Evolutionary conservation across 169 alveolate species (phyloP).

Genomic region (Plasmodium chabaudi): DNA sequence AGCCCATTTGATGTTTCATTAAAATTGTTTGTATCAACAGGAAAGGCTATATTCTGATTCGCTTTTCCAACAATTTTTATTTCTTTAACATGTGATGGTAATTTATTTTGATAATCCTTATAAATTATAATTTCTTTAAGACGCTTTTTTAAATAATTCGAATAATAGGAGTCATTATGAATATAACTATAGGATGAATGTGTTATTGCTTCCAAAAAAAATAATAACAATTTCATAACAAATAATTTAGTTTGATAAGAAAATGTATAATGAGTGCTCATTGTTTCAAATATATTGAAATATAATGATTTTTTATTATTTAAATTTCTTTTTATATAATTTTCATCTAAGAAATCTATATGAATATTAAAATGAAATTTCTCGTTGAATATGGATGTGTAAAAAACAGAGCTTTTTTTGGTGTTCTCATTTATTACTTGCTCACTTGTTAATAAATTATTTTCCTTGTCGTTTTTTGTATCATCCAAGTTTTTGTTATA

Average conservation of each 20-base stretch:
- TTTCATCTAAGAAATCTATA: conserved; percentile 16
- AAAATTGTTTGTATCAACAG: too few species aligned
- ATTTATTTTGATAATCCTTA: not conserved
- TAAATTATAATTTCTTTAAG: conserved; percentile 8
- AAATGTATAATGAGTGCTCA: conserved; percentile 34
- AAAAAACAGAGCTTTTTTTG: conserved; percentile 3
- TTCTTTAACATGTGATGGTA: too few species aligned
- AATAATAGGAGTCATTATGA: conserved; percentile 59
- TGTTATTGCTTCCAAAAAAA: conserved; percentile 32
- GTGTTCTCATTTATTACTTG: conserved; percentile 2
- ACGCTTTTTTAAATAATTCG: conserved; percentile 35
- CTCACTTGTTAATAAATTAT: conserved; percentile 51
- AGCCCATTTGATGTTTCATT: too few species aligned
- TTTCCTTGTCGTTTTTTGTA: conserved; percentile 14
- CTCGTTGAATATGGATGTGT: conserved; percentile 54
- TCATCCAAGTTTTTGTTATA: conserved; percentile 18
- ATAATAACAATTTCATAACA: conserved; percentile 46
- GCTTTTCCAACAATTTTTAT: not conserved
- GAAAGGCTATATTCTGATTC: too few species aligned
- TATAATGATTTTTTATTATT: conserved; percentile 27
- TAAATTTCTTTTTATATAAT: not conserved
- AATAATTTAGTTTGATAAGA: conserved; percentile 48
- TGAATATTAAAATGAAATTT: conserved; percentile 14
- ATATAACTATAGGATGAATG: conserved; percentile 17
- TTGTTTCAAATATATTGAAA: conserved; percentile 42